A percentile compares a stretch with the other conserved stretches of the same genome.
These are phyloP conservation scores for Coffea canephora DNA, from an alignment of 257 asterid species.

Conservation along the genomic window DNA sequence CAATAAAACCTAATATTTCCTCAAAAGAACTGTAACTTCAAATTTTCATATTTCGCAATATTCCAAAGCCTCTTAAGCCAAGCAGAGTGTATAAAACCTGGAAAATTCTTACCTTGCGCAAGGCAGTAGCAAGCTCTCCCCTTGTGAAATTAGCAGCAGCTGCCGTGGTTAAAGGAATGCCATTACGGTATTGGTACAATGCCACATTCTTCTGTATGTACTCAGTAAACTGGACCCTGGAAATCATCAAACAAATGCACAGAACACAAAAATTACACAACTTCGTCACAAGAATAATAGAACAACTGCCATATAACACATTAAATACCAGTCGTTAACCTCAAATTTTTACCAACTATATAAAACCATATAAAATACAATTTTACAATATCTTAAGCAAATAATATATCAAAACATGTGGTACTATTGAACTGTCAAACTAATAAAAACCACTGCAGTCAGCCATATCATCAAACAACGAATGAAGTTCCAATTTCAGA, in stretches of 20 bases:
- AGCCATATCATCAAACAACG: not conserved
- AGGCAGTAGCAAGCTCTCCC: slow-evolving; percentile 97
- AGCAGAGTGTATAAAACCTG: not conserved
- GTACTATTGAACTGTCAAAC: no score
- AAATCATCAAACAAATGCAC: slow-evolving; percentile 18
- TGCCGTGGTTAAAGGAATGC: slow-evolving; percentile 89
- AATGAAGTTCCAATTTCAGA: not conserved
- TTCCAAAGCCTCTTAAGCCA: not conserved
- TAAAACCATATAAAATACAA: not conserved
- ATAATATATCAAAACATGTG: not conserved
- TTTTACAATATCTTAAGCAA: not conserved
- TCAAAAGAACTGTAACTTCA: no score
- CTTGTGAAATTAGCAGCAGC: slow-evolving; percentile 96
- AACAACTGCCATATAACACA: not conserved
- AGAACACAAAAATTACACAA: not conserved
- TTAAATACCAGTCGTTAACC: not conserved
- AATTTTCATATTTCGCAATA: not conserved
- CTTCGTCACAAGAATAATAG: not conserved
- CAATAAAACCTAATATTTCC: not conserved
- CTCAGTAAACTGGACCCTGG: slow-evolving; percentile 94
- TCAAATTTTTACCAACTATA: not conserved
- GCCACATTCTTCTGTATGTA: slow-evolving; percentile 93
- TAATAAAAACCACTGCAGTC: not conserved
- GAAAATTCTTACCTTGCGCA: slow-evolving; percentile 64
- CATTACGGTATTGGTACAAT: slow-evolving; percentile 88